Base-by-base conservation (phyloP, 2,329 filamentous ascomycete genomes). In the Metarhizium humberi region DNA sequence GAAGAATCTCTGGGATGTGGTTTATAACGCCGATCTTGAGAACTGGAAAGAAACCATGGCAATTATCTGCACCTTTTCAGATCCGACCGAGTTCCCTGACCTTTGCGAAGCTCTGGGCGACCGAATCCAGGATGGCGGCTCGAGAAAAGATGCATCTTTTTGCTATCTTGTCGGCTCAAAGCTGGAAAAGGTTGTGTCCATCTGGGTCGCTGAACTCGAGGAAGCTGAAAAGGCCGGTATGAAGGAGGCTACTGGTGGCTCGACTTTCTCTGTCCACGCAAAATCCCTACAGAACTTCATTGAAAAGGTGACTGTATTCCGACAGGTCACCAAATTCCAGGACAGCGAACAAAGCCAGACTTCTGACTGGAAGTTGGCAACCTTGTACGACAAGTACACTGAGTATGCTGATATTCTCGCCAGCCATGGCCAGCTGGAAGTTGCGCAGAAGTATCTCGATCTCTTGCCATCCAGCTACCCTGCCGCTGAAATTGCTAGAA, bases 1-100 rank as follows among this genome's bases (percentile, higher is more conserved):
- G 59, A 97, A 97, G 78, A 96, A 99, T 66, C 79, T 99, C 2
- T 97, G 92, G 94, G 94, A 99, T 73, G 82, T 97, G 49, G 94
- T 97, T 7, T 90, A 97, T 73, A 99, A 99, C 66, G 94, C 92
- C 7, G 89, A 96, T 66, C 75, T 99, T 49, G 80, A 81, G 53
- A 88, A 94, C 72, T 99, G 94, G 95, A 97, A 95, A 73, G 94
- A 97, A 71, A 86, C 92, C 3, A 95, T 99, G 88, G 92, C 90
- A 32, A 88, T 92, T 1, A 76, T 99, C 54, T 99, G 94, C 79
- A 97, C 94, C 1, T 99, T 92, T 71, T 94, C 94, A 0, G 87
- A 95, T 59, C 87, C 91, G 48, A 82, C 82, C 43, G 92, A 99
- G 63, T 99, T 99, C 69, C 84, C 92, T 5, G 91, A 96, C 67